Evolutionary conservation across 768 basidiomycete species (phyloP).

Genomic region (Termitomyces heimii): DNA sequence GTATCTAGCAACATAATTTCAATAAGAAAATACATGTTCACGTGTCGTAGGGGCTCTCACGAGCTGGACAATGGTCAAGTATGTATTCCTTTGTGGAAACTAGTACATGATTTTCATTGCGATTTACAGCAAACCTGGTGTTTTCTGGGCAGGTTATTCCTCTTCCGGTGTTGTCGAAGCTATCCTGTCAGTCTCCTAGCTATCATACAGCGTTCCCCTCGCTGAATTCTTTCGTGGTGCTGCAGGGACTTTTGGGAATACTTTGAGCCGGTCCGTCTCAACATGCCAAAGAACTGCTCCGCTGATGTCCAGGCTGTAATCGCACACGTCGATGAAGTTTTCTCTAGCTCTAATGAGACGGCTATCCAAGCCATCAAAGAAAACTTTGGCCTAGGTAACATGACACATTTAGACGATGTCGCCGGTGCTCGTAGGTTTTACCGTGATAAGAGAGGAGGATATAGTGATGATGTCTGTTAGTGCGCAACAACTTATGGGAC

Average conservation of each 20-base stretch:
- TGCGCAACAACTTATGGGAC: conserved; percentile 54
- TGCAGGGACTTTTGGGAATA: conserved; percentile 57
- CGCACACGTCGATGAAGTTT: conserved; percentile 51
- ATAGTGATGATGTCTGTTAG: conserved; percentile 21
- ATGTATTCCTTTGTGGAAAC: conserved; percentile 13
- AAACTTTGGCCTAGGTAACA: conserved; percentile 46
- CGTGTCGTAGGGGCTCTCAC: conserved; percentile 25
- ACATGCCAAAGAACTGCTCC: conserved; percentile 71
- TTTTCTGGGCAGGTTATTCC: conserved; percentile 59
- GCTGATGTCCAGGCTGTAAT: conserved; percentile 64
- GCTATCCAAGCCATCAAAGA: conserved; percentile 52
- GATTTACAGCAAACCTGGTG: conserved; percentile 41
- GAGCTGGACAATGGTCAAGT: conserved; percentile 69
- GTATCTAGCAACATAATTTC: conserved; percentile 15
- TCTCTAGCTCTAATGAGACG: conserved; percentile 33
- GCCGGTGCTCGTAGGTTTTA: conserved; percentile 45
- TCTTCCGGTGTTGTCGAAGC: conserved; percentile 64
- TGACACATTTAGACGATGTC: conserved; percentile 62
- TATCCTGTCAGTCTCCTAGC: conserved; percentile 32
- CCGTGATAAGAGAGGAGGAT: background rate
- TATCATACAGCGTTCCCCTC: background rate
- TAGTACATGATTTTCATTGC: background rate
- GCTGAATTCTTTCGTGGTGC: background rate
- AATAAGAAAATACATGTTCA: background rate
- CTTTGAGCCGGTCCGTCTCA: conserved; percentile 62